Percentiles rank a stretch among this genome's conserved stretches.
These are phyloP conservation scores for Thermothielavioides terrestris DNA, from an alignment of 495 filamentous ascomycete species.

Conservation along the genomic window DNA sequence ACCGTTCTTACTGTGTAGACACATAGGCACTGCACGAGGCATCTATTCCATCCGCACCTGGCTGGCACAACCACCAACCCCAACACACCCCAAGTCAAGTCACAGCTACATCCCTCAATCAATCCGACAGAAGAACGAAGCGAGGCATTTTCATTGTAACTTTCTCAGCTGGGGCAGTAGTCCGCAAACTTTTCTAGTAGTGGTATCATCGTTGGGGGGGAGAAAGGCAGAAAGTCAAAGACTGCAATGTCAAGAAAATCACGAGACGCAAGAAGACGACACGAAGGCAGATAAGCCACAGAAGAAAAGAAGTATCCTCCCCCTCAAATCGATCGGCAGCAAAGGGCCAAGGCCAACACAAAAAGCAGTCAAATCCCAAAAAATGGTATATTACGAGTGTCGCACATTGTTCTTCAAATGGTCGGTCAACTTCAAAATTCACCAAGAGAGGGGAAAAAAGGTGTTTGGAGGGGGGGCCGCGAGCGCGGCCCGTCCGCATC, in stretches of 20 bases:
- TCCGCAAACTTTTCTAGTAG: constrained; percentile 15
- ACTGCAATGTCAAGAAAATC: neutral
- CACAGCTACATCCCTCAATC: too few species aligned
- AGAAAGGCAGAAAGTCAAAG: constrained; percentile 9
- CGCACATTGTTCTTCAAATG: neutral
- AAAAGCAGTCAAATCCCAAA: constrained; percentile 2
- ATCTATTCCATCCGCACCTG: too few species aligned
- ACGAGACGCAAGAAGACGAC: neutral
- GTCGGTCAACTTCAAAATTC: too few species aligned
- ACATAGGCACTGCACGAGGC: too few species aligned
- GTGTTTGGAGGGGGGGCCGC: neutral
- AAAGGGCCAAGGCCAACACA: neutral
- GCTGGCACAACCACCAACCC: too few species aligned
- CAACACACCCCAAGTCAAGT: too few species aligned
- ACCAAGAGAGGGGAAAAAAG: neutral
- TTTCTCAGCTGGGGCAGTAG: constrained; percentile 2
- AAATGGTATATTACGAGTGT: constrained; percentile 15
- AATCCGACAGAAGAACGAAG: neutral
- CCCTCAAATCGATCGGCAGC: neutral
- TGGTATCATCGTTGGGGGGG: constrained; percentile 24
- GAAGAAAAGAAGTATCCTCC: neutral
- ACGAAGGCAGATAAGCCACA: neutral
- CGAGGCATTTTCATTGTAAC: neutral
- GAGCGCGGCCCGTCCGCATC: neutral
- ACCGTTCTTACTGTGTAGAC: too few species aligned